phyloP scores from a whole-genome alignment of 208 protist species.

The Zelonia costaricensis region DNA sequence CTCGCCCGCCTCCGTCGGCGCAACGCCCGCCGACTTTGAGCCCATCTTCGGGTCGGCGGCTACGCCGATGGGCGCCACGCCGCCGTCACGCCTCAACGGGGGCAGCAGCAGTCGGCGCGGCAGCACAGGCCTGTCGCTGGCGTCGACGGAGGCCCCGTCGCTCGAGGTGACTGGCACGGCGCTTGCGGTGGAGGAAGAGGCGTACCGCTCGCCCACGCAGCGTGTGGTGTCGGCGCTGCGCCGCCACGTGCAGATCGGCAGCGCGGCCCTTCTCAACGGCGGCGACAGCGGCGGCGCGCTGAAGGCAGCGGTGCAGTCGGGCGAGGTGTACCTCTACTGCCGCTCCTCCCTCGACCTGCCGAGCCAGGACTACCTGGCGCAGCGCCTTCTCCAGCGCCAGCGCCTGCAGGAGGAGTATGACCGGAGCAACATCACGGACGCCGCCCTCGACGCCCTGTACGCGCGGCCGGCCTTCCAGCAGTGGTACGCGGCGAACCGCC shows the following conservation, averaged over 20 bases:
- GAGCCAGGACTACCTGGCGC: constrained; percentile 23
- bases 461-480: constrained; percentile 38
- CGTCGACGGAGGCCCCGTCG: background rate
- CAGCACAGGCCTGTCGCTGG: background rate
- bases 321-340: constrained; percentile 26
- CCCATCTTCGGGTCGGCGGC: constrained; percentile 10
- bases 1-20: constrained; percentile 17
- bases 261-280: constrained; percentile 4
- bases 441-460: constrained; percentile 55
- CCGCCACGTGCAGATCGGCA: constrained; percentile 8
- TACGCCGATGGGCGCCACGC: too few species aligned
- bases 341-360: constrained; percentile 8
- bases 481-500: constrained; percentile 60
- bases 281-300: background rate
- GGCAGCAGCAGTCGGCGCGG: constrained; percentile 1
- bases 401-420: constrained; percentile 23
- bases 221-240: constrained; percentile 17
- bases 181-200: background rate
- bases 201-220: constrained; percentile 9
- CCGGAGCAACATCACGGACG: constrained; percentile 38
- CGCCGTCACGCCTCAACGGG: background rate
- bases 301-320: constrained; percentile 9
- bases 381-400: constrained; percentile 17
- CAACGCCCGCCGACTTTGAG: constrained; percentile 6
- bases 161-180: constrained; percentile 14